Conservation (phyloP, 805 yeast species). For the Ogataea saltuana region DNA sequence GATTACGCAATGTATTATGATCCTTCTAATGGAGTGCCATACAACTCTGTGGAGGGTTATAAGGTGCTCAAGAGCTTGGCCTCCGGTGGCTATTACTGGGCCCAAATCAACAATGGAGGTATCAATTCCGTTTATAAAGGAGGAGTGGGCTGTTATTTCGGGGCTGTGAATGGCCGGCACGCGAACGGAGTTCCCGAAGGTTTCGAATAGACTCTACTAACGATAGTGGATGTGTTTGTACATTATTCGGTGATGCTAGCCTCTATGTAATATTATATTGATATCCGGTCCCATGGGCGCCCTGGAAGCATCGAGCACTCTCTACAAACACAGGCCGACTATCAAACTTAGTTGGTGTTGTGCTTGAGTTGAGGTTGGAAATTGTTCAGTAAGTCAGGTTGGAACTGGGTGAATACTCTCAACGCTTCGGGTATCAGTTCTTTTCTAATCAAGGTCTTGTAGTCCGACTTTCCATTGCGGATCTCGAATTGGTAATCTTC, state of each 20-base stretch:
- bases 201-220: conserved; percentile 42
- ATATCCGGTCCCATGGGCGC: too few species aligned
- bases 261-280: not conserved
- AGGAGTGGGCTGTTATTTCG: conserved; percentile 44
- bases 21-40: conserved; percentile 86
- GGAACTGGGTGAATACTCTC: conserved; percentile 55
- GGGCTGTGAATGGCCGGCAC: conserved; percentile 45
- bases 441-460: conserved; percentile 41
- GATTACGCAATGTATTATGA: conserved; percentile 80
- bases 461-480: conserved; percentile 40
- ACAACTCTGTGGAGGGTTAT: conserved; percentile 80
- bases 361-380: conserved; percentile 69
- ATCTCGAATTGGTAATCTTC: conserved; percentile 59
- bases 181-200: conserved; percentile 91
- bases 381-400: conserved; percentile 56
- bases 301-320: too few species aligned
- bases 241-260: conserved; percentile 8
- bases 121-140: conserved; percentile 35
- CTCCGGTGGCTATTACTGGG: conserved; percentile 57
- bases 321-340: too few species aligned
- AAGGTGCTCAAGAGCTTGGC: conserved; percentile 57
- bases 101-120: conserved; percentile 49
- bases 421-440: conserved; percentile 54
- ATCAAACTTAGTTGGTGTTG: conserved; percentile 35
- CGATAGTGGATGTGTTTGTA: conserved; percentile 6